A percentile compares a stretch with the other conserved stretches of the same genome.
Evolutionary conservation across 257 asterid species (phyloP).

Genomic region (Plantago ovata): DNA sequence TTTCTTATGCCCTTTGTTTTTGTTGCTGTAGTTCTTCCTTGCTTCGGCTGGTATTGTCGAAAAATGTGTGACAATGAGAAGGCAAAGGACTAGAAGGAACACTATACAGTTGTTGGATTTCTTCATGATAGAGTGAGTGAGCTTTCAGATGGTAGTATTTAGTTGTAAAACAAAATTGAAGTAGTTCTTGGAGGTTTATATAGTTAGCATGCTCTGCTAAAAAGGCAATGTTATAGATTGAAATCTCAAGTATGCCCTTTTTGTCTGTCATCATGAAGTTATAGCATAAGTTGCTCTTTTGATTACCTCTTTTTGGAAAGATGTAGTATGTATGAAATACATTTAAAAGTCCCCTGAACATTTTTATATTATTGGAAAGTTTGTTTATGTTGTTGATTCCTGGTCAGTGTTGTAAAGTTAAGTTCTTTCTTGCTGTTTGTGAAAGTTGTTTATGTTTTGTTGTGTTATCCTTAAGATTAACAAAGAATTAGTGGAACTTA

Average conservation of each 20-base stretch:
- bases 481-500: constrained; percentile 30
- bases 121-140: constrained; percentile 27
- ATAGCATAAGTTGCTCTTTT: too few species aligned
- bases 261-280: not conserved
- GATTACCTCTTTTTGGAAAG: not conserved
- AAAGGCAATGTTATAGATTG: constrained; percentile 19
- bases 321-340: not conserved
- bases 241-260: constrained; percentile 27
- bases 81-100: constrained; percentile 27
- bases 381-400: constrained; percentile 23
- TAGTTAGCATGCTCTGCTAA: constrained; percentile 25
- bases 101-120: constrained; percentile 23
- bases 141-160: constrained; percentile 17
- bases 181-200: constrained; percentile 43
- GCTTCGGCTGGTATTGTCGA: constrained; percentile 36
- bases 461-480: constrained; percentile 9
- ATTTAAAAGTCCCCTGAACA: not conserved
- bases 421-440: constrained; percentile 15
- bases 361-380: constrained; percentile 13
- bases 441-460: constrained; percentile 10
- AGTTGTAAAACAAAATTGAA: constrained; percentile 16
- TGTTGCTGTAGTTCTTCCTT: constrained; percentile 34
- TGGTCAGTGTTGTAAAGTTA: constrained; percentile 25
- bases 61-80: constrained; percentile 24
- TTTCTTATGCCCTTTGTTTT: constrained; percentile 34